These are phyloP conservation scores for Tulasnella sp. DNA, from an alignment of 768 basidiomycete species.

Conservation along the genomic window DNA sequence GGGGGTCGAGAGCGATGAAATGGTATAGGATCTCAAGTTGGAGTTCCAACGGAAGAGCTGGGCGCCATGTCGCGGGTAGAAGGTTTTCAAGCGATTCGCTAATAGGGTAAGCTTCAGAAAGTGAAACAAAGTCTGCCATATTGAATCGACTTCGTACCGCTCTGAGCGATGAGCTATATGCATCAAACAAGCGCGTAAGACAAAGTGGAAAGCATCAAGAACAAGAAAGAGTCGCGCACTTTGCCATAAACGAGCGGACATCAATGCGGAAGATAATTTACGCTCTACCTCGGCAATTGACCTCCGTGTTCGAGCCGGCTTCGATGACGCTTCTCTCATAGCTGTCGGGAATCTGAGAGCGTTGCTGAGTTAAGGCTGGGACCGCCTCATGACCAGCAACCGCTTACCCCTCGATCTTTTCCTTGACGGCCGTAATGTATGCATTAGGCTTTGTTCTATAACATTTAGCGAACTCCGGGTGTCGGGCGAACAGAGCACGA, in stretches of 20 bases:
- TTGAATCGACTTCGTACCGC: background rate
- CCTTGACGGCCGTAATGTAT: constrained; percentile 11
- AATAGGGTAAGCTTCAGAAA: background rate
- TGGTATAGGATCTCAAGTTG: background rate
- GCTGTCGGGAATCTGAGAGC: background rate
- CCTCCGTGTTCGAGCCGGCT: background rate
- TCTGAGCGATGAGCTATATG: background rate
- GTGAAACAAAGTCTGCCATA: background rate
- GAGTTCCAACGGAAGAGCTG: constrained; percentile 10
- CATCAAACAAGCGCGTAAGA: background rate
- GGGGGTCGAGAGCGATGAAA: background rate
- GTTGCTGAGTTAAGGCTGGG: background rate
- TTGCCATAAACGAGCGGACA: background rate
- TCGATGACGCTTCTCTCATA: background rate
- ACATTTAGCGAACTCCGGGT: background rate
- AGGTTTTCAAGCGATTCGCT: background rate
- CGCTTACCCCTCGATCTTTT: constrained; percentile 10
- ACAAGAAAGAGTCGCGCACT: background rate
- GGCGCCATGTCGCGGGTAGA: constrained; percentile 7
- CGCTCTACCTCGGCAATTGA: background rate
- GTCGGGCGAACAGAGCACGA: constrained; percentile 8
- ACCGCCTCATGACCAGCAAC: background rate
- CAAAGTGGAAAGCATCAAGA: background rate
- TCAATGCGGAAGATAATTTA: background rate
- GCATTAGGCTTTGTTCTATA: constrained; percentile 3